phyloP scores from a whole-genome alignment of 2,329 filamentous ascomycete genomes.

The Aureobasidium subglaciale region DNA sequence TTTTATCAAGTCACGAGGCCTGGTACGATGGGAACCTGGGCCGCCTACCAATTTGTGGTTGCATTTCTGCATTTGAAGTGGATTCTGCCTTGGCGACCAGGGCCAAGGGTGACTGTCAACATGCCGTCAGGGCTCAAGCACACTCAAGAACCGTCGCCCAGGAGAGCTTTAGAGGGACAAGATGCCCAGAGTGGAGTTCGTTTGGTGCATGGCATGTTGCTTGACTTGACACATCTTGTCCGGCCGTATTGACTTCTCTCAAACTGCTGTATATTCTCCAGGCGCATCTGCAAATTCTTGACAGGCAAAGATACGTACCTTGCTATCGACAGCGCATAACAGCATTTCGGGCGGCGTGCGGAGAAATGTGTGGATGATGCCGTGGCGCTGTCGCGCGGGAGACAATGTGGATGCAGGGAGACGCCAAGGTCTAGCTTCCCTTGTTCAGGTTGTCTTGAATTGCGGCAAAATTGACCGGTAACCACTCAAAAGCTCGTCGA shows the following conservation, averaged over 20 bases:
- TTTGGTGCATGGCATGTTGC: neutral
- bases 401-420: neutral
- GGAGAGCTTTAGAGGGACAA: neutral
- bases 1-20: neutral
- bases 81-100: neutral
- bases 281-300: neutral
- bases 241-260: neutral
- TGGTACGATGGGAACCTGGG: slow-evolving; percentile 1
- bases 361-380: slow-evolving; percentile 7
- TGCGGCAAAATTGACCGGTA: neutral
- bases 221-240: neutral
- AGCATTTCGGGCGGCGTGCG: slow-evolving; percentile 5
- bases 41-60: slow-evolving; percentile 7
- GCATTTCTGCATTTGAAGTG: slow-evolving; percentile 2
- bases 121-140: slow-evolving; percentile 6
- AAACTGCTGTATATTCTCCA: neutral
- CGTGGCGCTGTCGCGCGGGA: neutral
- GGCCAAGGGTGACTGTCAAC: slow-evolving; percentile 4
- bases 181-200: neutral
- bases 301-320: neutral
- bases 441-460: neutral
- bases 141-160: neutral
- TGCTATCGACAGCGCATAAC: neutral
- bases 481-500: neutral
- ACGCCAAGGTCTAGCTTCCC: neutral